Conservation (phyloP, 768 basidiomycete species). For the Tulasnella sp. region DNA sequence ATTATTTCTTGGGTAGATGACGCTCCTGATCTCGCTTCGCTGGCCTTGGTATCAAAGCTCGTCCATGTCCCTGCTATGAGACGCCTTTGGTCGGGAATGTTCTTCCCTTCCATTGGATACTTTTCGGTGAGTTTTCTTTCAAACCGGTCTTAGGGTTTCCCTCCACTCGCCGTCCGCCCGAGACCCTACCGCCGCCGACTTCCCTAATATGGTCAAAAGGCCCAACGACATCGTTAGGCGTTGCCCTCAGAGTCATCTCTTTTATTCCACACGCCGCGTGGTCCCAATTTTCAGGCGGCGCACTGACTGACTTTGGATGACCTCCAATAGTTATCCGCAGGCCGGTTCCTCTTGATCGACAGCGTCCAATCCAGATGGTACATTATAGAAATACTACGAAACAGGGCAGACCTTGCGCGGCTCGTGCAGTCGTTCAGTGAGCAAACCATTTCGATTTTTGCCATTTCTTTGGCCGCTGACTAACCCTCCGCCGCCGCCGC, state of each 20-base stretch:
- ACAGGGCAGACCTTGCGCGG: slow-evolving; percentile 2
- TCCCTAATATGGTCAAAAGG: neutral
- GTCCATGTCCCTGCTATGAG: slow-evolving; percentile 10
- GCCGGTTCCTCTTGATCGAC: slow-evolving; percentile 14
- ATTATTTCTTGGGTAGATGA: slow-evolving; percentile 12
- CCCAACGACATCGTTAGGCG: neutral
- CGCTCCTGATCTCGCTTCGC: slow-evolving; percentile 9
- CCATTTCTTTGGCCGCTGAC: neutral
- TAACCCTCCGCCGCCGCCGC: neutral
- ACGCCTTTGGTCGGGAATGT: slow-evolving; percentile 14
- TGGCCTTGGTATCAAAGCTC: slow-evolving; percentile 5
- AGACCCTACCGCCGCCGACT: neutral
- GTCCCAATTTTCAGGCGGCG: neutral
- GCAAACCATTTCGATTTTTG: neutral
- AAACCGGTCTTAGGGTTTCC: slow-evolving; percentile 4
- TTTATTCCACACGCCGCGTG: neutral
- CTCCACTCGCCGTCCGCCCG: neutral
- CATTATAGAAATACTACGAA: neutral
- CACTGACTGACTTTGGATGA: neutral
- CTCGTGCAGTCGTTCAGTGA: slow-evolving; percentile 13
- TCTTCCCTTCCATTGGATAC: slow-evolving; percentile 18
- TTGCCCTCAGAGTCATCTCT: neutral
- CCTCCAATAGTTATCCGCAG: neutral
- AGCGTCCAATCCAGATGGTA: slow-evolving; percentile 13
- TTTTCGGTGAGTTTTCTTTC: slow-evolving; percentile 11